phyloP scores from a whole-genome alignment of 2,329 filamentous ascomycete genomes.

The Epichloe bromicola region DNA sequence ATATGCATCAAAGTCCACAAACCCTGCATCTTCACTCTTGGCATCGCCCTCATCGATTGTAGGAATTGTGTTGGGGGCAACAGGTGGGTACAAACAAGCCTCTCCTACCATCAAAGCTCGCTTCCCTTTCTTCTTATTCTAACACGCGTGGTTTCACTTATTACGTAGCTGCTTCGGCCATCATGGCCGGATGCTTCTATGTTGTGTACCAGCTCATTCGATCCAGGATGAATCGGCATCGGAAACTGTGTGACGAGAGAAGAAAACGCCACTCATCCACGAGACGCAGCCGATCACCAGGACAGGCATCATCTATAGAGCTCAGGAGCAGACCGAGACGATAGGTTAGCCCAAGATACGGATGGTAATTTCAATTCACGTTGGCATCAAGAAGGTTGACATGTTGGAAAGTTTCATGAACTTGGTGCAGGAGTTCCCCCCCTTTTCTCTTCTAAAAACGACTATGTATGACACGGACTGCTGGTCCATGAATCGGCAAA shows the following conservation, averaged over 20 bases:
- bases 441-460: too few species aligned
- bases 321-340: not conserved
- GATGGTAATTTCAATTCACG: not conserved
- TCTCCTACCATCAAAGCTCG: not conserved
- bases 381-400: not conserved
- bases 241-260: not conserved
- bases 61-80: slow-evolving; percentile 6
- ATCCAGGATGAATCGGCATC: not conserved
- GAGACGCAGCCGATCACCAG: not conserved
- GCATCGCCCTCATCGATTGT: slow-evolving; percentile 2
- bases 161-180: not conserved
- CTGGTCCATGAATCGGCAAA: too few species aligned
- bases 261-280: not conserved
- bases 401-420: not conserved
- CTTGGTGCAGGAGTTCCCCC: too few species aligned
- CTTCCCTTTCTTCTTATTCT: not conserved
- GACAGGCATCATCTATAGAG: not conserved
- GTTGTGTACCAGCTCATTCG: not conserved
- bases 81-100: slow-evolving; percentile 6
- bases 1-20: not conserved
- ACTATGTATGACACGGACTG: too few species aligned
- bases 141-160: not conserved
- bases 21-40: not conserved
- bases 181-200: slow-evolving; percentile 1
- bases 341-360: not conserved